Percentiles rank a stretch among this genome's conserved stretches.
phyloP scores from a whole-genome alignment of 2,329 filamentous ascomycete species.

The Lachnellula subtilissima region DNA sequence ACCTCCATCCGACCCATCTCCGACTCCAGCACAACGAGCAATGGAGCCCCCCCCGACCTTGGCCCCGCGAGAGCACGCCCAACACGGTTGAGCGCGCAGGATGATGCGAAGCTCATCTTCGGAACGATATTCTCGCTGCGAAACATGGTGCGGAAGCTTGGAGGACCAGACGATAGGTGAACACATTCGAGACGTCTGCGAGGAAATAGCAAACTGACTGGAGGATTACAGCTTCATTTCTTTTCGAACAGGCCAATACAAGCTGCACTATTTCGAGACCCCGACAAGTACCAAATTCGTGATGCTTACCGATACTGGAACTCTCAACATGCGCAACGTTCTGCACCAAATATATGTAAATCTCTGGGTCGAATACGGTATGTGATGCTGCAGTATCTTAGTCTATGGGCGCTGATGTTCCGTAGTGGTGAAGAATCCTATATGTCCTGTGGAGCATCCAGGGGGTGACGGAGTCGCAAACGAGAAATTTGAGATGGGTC shows the following conservation, averaged over 20 bases:
- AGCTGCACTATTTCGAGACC: slow-evolving; percentile 98
- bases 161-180: slow-evolving; percentile 77
- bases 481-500: slow-evolving; percentile 64
- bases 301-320: slow-evolving; percentile 87
- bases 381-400: slow-evolving; percentile 24
- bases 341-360: slow-evolving; percentile 98
- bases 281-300: slow-evolving; percentile 94
- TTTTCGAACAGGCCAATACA: slow-evolving; percentile 91
- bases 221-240: slow-evolving; percentile 67
- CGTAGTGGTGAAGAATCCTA: slow-evolving; percentile 65
- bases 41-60: slow-evolving; percentile 31
- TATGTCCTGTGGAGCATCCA: slow-evolving; percentile 64
- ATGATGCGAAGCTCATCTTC: slow-evolving; percentile 96
- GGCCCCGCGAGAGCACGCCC: slow-evolving; percentile 29
- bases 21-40: slow-evolving; percentile 41
- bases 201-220: neutral
- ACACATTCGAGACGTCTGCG: neutral
- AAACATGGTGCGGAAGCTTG: slow-evolving; percentile 94
- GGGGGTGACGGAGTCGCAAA: slow-evolving; percentile 65
- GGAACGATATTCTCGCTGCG: slow-evolving; percentile 93
- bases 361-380: slow-evolving; percentile 92
- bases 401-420: slow-evolving; percentile 1
- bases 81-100: slow-evolving; percentile 46
- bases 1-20: slow-evolving; percentile 46
- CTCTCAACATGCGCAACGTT: slow-evolving; percentile 86